Evolutionary conservation across 2,329 filamentous ascomycete genomes (phyloP), one percentile per base, ranked within the genome.

Genomic region (Fusarium chuoi): DNA sequence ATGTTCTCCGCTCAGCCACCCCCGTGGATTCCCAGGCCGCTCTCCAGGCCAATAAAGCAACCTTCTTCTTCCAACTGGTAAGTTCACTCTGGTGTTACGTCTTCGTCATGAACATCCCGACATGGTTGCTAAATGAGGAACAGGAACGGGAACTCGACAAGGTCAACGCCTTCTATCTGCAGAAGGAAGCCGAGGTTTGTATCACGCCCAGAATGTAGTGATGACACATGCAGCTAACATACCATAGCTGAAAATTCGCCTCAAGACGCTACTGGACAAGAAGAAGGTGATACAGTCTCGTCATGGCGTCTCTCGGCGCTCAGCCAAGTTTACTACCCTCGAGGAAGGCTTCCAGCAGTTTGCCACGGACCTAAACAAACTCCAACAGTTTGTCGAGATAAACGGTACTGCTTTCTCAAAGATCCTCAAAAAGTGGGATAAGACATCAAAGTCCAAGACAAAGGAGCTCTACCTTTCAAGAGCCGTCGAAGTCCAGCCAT

Each of bases 391-490:
- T 83, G 95, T 99, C 74, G 96, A 98, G 82, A 94, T 98, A 81
- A 99, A 99, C 81, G 96, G 96, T 79, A 98, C 94, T 4, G 96
- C 95, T 22, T 98, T 98, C 82, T 98, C 96, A 35, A 99, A 99
- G 83, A 99, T 99, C 68, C 86, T 99, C 73, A 99, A 99, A 85
- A 99, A 99, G 89, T 99, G 96, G 96, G 96, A 99, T 85, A 99
- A 99, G 89, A 98, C 95, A 3, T 98, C 96, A 76, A 99, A 98
- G 88, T 98, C 96, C 58, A 96, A 96, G 82, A 98, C 96, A 68
- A 99, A 99, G 83, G 96, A 98, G 84, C 89, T 98, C 45, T 99
- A 98, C 81, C 91, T 99, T 41, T 97, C 97, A 15, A 90, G 96
- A 68, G 96, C 96, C 14, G 96, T 99, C 71, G 96, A 99, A 82